A percentile compares a stretch with the other conserved stretches of the same genome.
phyloP scores from a whole-genome alignment of 139 green algal species.

The Chlorella sp. region DNA sequence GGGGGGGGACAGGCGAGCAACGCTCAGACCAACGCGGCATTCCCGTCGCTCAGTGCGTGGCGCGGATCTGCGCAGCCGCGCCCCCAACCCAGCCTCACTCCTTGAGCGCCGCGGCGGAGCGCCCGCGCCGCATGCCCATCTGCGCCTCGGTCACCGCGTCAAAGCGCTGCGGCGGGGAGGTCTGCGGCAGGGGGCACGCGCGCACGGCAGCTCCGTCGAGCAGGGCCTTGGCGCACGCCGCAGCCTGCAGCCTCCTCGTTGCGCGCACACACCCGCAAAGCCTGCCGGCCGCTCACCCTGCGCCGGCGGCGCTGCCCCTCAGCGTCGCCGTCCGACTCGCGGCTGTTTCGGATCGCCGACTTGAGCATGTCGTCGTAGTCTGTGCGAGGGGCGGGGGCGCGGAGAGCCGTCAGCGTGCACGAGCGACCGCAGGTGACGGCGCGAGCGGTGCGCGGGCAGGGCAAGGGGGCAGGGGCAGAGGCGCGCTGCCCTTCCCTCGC shows the following conservation, averaged over 20 bases:
- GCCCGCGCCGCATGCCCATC: conserved; percentile 8
- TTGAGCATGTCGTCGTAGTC: conserved; percentile 24
- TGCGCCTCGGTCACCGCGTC: not conserved
- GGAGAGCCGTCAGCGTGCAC: too few species aligned
- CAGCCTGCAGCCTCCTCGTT: too few species aligned
- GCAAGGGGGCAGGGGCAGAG: too few species aligned
- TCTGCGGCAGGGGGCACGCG: too few species aligned
- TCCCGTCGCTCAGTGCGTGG: not conserved
- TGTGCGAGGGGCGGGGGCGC: too few species aligned
- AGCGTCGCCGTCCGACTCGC: conserved; percentile 2
- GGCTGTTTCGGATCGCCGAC: too few species aligned
- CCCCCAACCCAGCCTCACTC: conserved; percentile 9
- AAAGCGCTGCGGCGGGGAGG: not conserved
- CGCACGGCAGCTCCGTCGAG: too few species aligned
- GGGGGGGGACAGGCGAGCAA: not conserved
- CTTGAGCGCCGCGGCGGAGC: conserved; percentile 7
- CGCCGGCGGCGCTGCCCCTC: not conserved
- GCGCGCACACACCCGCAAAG: too few species aligned
- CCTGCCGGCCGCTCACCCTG: not conserved
- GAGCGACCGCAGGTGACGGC: too few species aligned
- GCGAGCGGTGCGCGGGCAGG: too few species aligned
- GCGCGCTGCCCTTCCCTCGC: too few species aligned
- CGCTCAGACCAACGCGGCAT: not conserved
- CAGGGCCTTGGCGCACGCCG: too few species aligned
- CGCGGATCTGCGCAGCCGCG: not conserved